phyloP scores from a whole-genome alignment of 306 rosid species.

The Dalbergia cultrata region DNA sequence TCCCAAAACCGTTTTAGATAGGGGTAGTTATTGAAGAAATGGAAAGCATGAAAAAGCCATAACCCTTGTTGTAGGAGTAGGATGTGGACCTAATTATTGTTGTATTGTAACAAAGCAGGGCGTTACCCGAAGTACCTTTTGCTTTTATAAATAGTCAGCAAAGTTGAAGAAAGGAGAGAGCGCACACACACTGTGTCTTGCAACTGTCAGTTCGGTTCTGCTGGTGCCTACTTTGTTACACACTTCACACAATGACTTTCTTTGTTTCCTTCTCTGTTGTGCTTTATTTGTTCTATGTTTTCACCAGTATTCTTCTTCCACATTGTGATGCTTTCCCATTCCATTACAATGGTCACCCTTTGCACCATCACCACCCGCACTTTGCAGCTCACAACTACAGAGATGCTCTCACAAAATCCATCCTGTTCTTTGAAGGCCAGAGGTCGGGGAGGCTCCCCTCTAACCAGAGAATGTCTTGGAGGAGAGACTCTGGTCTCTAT shows the following conservation, averaged over 20 bases:
- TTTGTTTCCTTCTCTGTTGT: slow-evolving; percentile 30
- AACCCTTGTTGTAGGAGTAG: slow-evolving; percentile 44
- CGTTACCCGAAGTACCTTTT: slow-evolving; percentile 52
- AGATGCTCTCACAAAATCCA: slow-evolving; percentile 91
- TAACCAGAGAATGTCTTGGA: slow-evolving; percentile 86
- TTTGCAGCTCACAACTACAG: slow-evolving; percentile 77
- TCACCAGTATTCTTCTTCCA: slow-evolving; percentile 30
- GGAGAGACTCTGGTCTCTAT: slow-evolving; percentile 80
- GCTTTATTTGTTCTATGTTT: slow-evolving; percentile 43
- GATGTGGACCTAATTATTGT: slow-evolving; percentile 52
- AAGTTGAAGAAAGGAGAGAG: neutral
- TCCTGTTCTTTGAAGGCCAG: slow-evolving; percentile 90
- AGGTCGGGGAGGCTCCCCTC: slow-evolving; percentile 92
- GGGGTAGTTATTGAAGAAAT: neutral
- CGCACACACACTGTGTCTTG: slow-evolving; percentile 33
- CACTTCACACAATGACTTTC: slow-evolving; percentile 56
- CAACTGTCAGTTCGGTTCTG: slow-evolving; percentile 35
- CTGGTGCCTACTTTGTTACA: slow-evolving; percentile 16
- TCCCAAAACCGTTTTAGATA: neutral
- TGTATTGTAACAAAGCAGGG: slow-evolving; percentile 44
- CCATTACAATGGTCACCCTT: slow-evolving; percentile 38
- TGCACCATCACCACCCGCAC: slow-evolving; percentile 61
- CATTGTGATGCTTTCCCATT: slow-evolving; percentile 56
- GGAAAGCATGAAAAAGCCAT: slow-evolving; percentile 33
- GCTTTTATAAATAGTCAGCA: slow-evolving; percentile 63